These are phyloP conservation scores for Kodamaea fungicola DNA, from an alignment of 1,139 yeast species.

Conservation along the genomic window DNA sequence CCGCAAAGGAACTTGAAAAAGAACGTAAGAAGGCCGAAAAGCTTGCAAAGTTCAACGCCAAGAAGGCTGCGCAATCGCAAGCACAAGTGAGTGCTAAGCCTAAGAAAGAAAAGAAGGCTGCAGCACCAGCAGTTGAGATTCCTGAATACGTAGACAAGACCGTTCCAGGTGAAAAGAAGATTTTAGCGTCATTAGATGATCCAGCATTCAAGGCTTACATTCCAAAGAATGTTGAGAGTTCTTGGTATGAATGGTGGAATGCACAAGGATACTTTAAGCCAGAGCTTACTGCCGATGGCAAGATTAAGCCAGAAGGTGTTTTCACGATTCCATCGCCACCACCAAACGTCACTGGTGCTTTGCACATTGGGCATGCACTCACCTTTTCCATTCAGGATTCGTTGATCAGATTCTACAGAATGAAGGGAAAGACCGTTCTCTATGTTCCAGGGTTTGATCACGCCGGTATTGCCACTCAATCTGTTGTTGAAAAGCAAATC, in stretches of 20 bases:
- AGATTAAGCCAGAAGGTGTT: constrained; percentile 73
- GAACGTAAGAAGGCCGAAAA: constrained; percentile 97
- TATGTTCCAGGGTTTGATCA: constrained; percentile 98
- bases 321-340: constrained; percentile 98
- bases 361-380: constrained; percentile 97
- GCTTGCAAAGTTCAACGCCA: constrained; percentile 89
- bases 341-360: constrained; percentile 97
- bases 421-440: constrained; percentile 93
- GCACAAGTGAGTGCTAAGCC: constrained; percentile 20
- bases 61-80: constrained; percentile 75
- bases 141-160: constrained; percentile 86
- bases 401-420: constrained; percentile 88
- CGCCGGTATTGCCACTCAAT: constrained; percentile 98
- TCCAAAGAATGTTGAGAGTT: constrained; percentile 89
- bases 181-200: constrained; percentile 79
- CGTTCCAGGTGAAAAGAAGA: constrained; percentile 85
- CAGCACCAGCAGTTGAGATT: constrained; percentile 63
- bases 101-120: constrained; percentile 70
- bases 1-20: constrained; percentile 80
- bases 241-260: constrained; percentile 99
- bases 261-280: constrained; percentile 87
- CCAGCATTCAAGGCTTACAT: constrained; percentile 92
- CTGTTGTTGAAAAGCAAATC: constrained; percentile 94
- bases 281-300: constrained; percentile 71
- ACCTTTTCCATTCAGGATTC: constrained; percentile 95